Evolutionary conservation across 106 monocot species (phyloP), one percentile per base, ranked within the genome.

Genomic region (Acanthochlamys bracteata): DNA sequence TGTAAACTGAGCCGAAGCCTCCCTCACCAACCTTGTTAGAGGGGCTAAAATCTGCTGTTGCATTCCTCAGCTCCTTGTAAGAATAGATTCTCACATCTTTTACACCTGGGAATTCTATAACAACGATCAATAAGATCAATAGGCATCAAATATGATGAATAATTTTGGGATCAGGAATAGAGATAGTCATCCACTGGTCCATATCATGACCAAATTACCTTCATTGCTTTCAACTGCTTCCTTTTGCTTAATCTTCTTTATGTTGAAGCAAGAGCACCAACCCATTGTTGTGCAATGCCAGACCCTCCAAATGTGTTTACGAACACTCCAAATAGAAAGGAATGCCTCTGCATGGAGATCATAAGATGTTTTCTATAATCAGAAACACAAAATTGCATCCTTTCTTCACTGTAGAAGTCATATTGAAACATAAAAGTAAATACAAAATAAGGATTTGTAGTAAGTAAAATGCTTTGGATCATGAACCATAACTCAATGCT

Each of bases 1-100:
- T 83, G 66, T 83, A 83, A 11, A 87, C 87, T 46, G 80, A 69
- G 53, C 87, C 87, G 76, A 83, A 87, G 66, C 87, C 87, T 13
- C 87, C 87, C 69, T 78, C 83, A 13, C 88, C 88, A 63, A 88
- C 61, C 72, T 84, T 88, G 67, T 88, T 80, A 33, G 26, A 55
- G 33, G n/a, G 42, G 64, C 69, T 69, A 60, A 88, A 88, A 66
- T 80, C 72, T 21, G 43, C 66, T 1, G 88, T 84, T 17, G 80
- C 88, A 17, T 65, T 78, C 70, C 17, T 80, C 70, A 88, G 41
- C 47, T 83, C 88, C 42, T 75, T 83, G 63, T 81, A 80, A 27
- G 80, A 59, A 49, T 59, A 88, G 1, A 83, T 47, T 46, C 45
- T 77, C 10, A 83, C 61, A 40, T 79, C 73, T 56, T 53, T 66